These are phyloP conservation scores for Fomitopsis palustris DNA, from an alignment of 1,284 basidiomycete species.

Conservation along the genomic window DNA sequence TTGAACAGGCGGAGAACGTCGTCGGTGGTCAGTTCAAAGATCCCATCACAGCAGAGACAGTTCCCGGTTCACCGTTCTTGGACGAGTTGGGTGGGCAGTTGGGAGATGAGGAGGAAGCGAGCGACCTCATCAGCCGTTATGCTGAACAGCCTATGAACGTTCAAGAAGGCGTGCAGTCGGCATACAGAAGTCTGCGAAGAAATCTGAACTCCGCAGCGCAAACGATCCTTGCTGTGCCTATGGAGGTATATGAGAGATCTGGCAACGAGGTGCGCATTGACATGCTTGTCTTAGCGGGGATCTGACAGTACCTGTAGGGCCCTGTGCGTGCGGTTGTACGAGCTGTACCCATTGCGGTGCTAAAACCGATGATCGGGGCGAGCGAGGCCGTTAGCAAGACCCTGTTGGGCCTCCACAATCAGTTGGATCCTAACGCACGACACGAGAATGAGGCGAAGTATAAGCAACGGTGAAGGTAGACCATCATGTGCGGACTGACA, in stretches of 20 bases:
- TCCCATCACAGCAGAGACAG: constrained; percentile 62
- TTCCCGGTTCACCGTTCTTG: constrained; percentile 39
- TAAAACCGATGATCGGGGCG: constrained; percentile 96
- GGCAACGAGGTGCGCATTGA: constrained; percentile 66
- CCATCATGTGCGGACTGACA: constrained; percentile 6
- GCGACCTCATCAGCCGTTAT: constrained; percentile 78
- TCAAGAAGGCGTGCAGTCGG: constrained; percentile 85
- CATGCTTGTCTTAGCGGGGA: neutral
- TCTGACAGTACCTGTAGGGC: constrained; percentile 49
- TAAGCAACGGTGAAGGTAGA: constrained; percentile 57
- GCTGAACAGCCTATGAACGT: constrained; percentile 87
- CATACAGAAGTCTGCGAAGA: constrained; percentile 80
- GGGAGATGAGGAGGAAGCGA: constrained; percentile 40
- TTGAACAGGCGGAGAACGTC: constrained; percentile 94
- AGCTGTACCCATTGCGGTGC: constrained; percentile 93
- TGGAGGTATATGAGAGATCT: constrained; percentile 96
- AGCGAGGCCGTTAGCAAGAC: constrained; percentile 96
- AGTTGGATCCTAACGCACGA: constrained; percentile 76
- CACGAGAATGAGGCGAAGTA: constrained; percentile 87
- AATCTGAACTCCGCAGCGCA: constrained; percentile 94
- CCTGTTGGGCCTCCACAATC: constrained; percentile 87
- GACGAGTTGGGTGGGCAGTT: constrained; percentile 32
- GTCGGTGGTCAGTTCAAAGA: constrained; percentile 76
- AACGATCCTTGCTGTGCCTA: constrained; percentile 96
- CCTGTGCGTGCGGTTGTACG: constrained; percentile 90